Base-by-base conservation (phyloP, 805 yeast genomes). In the Zygotorulaspora chibaensis region DNA sequence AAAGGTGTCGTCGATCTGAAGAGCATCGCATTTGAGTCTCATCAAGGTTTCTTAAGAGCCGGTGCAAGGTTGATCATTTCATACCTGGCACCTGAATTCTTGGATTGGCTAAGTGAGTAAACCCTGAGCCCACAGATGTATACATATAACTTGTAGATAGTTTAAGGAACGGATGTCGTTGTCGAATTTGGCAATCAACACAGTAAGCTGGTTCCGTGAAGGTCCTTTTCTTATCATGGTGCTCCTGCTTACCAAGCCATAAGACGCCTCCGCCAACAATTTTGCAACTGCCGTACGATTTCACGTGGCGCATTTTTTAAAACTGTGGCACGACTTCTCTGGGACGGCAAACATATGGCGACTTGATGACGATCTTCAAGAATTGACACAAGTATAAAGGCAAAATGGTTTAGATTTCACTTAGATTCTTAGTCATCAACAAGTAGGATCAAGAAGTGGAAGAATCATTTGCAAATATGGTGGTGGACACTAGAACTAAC, bases 61-160 rank as follows among this genome's bases (percentile, higher is more conserved):
- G 99, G 99, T 48, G 98, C 98, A 12, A 80, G 89, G 60, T 70
- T 93, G 57, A 80, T 93, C 48, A 89, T 93, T 56, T 80, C 95
- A 40, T 93, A 93, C 69, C 87, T 93, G 62, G 85, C 98, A 2
- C 99, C 99, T 8, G 96, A 91, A 58, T 89, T 93, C 59, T 75
- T 93, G 62, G 96, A 87, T 34, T 93, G 99, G 99, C 74, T 91
- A 56, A 43, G 36, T 35, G 47, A 46, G n/a, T 49, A 31, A 38
- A 15, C 31, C 23, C 16, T 4, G 8, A 33, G 18, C 31, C 12
- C 41, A 20, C 33, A 4, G 4, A 16, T n/a, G 11, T 13, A 13
- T 37, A n/a, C 18, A 23, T 23, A 13, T 12, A 16, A 26, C 18
- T 23, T 37, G 31, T 37, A 25, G 25, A 33, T 33, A 33, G 15